Evolutionary conservation across 495 filamentous ascomycete genomes (phyloP).

Genomic region (Hypoxylon intermedium): DNA sequence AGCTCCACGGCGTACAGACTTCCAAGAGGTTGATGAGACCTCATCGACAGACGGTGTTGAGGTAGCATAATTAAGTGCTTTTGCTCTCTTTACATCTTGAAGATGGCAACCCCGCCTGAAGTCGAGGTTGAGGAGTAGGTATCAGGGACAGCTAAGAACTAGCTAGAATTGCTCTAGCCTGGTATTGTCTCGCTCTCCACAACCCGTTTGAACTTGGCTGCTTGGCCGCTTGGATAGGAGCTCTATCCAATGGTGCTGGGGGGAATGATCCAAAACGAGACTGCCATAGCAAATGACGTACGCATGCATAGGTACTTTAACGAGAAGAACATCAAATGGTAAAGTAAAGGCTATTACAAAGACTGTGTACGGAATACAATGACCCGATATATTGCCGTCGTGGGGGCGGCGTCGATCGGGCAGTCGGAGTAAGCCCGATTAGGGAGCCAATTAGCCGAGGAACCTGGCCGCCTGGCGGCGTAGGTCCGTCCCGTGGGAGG

Average conservation of each 20-base stretch:
- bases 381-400: conserved; percentile 15
- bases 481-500: conserved; percentile 24
- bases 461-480: not conserved
- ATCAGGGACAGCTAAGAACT: conserved; percentile 7
- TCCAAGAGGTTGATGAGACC: too few relatives aligned
- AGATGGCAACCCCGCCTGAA: conserved; percentile 21
- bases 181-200: conserved; percentile 18
- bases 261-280: conserved; percentile 31
- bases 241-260: conserved; percentile 27
- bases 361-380: not conserved
- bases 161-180: conserved; percentile 24
- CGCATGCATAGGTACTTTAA: not conserved
- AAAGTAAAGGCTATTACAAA: too few relatives aligned
- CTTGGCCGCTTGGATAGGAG: conserved; percentile 16
- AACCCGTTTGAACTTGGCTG: too few relatives aligned
- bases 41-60: not conserved
- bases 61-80: not conserved
- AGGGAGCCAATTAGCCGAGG: conserved; percentile 26
- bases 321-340: not conserved
- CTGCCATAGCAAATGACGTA: not conserved
- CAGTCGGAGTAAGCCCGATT: conserved; percentile 25
- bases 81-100: not conserved
- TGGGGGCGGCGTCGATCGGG: conserved; percentile 20
- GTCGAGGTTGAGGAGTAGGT: conserved; percentile 1
- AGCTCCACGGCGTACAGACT: too few relatives aligned